Evolutionary conservation across 306 rosid genomes (phyloP).

Genomic region (Ochetophila trinervis): DNA sequence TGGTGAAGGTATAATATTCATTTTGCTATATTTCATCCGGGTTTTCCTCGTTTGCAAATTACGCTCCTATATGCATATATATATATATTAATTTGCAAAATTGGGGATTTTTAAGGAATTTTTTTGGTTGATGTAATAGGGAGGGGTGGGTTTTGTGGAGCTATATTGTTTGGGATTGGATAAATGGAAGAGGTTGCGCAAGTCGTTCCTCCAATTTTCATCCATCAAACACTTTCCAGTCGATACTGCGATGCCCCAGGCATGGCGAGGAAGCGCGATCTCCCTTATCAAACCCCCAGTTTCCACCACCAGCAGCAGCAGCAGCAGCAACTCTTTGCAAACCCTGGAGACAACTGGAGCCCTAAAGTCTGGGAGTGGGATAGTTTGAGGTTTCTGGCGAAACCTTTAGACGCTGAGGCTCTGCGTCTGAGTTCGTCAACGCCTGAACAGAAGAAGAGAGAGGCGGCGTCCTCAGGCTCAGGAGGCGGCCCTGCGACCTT

Average conservation of each 20-base stretch:
- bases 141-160: neutral
- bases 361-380: constrained; percentile 81
- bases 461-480: neutral
- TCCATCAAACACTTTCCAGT: constrained; percentile 35
- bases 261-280: constrained; percentile 62
- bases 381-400: constrained; percentile 46
- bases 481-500: neutral
- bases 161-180: neutral
- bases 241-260: constrained; percentile 37
- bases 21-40: too few relatives aligned
- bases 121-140: neutral
- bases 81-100: too few relatives aligned
- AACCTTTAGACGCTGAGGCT: constrained; percentile 23
- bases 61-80: too few relatives aligned
- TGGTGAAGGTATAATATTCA: too few relatives aligned
- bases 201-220: constrained; percentile 49
- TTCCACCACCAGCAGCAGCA: constrained; percentile 29
- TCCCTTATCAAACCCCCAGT: constrained; percentile 37
- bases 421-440: constrained; percentile 21
- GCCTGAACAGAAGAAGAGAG: constrained; percentile 10
- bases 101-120: too few relatives aligned
- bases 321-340: constrained; percentile 12
- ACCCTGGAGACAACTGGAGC: constrained; percentile 49
- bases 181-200: constrained; percentile 66
- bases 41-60: too few relatives aligned